Evolutionary conservation across 2,329 filamentous ascomycete genomes (phyloP).

Genomic region (Paramyrothecium roridum): DNA sequence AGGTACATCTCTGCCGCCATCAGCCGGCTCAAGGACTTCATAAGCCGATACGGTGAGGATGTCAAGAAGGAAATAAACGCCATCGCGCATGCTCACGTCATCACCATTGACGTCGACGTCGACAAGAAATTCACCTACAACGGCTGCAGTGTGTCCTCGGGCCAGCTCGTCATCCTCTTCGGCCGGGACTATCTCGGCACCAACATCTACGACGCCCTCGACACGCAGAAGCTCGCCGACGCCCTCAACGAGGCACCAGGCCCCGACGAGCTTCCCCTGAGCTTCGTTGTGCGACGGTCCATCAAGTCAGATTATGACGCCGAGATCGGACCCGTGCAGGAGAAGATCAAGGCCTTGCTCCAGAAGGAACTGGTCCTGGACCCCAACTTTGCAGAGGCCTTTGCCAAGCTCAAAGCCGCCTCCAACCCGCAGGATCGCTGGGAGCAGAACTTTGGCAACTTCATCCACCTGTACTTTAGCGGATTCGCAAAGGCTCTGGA

Average conservation of each 20-base stretch:
- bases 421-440: conserved; percentile 30
- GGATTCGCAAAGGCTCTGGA: conserved; percentile 37
- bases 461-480: conserved; percentile 40
- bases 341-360: conserved; percentile 35
- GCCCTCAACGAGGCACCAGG: conserved; percentile 44
- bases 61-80: conserved; percentile 45
- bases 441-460: conserved; percentile 38
- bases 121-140: conserved; percentile 37
- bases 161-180: conserved; percentile 48
- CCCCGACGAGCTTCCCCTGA: conserved; percentile 27
- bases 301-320: conserved; percentile 41
- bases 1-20: conserved; percentile 44
- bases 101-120: conserved; percentile 46
- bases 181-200: conserved; percentile 34
- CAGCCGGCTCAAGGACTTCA: conserved; percentile 35
- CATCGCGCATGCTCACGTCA: conserved; percentile 36
- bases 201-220: conserved; percentile 39
- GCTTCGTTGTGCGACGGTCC: conserved; percentile 37
- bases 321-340: conserved; percentile 31
- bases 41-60: conserved; percentile 30
- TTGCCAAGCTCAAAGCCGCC: conserved; percentile 33
- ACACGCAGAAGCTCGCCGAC: conserved; percentile 31
- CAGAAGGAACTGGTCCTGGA: conserved; percentile 40
- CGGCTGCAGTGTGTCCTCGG: conserved; percentile 38
- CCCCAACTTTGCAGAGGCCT: conserved; percentile 44